Base-by-base conservation (phyloP, 352 stramenopile species). In the Pythium volutum region DNA sequence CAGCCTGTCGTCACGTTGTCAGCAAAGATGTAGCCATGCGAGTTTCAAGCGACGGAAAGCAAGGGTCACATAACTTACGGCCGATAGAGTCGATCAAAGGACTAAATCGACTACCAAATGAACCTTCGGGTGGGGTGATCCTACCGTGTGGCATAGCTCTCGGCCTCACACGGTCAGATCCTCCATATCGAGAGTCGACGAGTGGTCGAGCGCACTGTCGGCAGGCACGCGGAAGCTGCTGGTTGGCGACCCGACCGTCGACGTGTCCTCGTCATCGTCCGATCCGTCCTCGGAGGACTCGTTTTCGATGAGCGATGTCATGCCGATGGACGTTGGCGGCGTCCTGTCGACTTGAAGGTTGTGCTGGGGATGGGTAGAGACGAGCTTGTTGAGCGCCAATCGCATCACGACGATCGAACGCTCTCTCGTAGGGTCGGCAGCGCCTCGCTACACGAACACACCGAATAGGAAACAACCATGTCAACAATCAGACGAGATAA, bases 361-460 rank as follows among this genome's bases (percentile, higher is more conserved):
- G 67, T 93, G 84, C 62, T 91, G 78, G 8, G 84, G 81, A 45
- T 93, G 79, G 31, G 69, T 77, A 15, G 73, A 84, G 48, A 91
- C 80, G 42, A 93, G 78, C 57, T 91, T 91, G 66, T 87, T 83
- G 29, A 90, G 62, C 18, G 84, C 80, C 46, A 88, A 73, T 0
- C 84, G 80, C 81, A 93, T 91, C 42, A 88, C 67, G 11, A 74
- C 75, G 15, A 91, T 66, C 0, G 75, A 76, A 16, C 66, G 58
- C 60, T 91, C 80, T 64, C 87, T 89, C 0, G 69, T 62, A 4
- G 61, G 66, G 48, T 93, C 84, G 14, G 67, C 84, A 6, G 77
- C 73, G 34, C 82, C 78, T 60, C 84, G 70, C 68, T 91, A 39
- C 4, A 20, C 12, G 51, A 9, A 22, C 26, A 38, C 26, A 14